These are phyloP conservation scores for Colletotrichum salicis DNA, from an alignment of 2,329 filamentous ascomycete species.

Conservation along the genomic window DNA sequence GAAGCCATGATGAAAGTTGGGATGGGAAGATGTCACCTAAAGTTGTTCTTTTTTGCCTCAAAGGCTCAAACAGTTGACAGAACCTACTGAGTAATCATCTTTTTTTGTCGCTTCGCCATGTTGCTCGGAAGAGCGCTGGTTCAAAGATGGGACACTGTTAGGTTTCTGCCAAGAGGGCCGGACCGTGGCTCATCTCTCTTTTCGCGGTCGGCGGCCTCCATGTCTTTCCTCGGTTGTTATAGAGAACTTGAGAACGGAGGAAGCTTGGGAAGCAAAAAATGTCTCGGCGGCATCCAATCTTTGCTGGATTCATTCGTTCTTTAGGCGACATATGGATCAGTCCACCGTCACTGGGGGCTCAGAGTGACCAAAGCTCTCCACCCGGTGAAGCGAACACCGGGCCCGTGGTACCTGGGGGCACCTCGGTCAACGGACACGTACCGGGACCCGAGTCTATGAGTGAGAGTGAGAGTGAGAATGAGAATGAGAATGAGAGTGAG, in stretches of 20 bases:
- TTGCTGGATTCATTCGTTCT: background rate
- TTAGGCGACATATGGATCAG: background rate
- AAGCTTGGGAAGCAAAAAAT: background rate
- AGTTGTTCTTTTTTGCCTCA: background rate
- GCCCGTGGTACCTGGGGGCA: background rate
- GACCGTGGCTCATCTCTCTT: conserved; percentile 24
- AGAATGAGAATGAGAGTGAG: background rate
- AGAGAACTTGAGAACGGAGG: background rate
- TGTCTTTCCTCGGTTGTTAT: background rate
- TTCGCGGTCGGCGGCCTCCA: conserved; percentile 25
- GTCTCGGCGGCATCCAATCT: conserved; percentile 24
- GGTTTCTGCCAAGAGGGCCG: conserved; percentile 23
- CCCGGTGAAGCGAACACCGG: conserved; percentile 1
- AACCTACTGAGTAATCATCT: background rate
- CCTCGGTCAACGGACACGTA: background rate
- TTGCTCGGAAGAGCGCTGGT: background rate
- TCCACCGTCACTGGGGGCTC: conserved; percentile 8
- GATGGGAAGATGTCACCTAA: background rate
- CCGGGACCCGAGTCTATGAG: background rate
- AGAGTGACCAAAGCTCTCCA: background rate
- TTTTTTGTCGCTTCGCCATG: background rate
- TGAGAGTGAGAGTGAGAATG: background rate
- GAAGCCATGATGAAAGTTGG: conserved; percentile 4
- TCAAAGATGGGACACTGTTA: background rate
- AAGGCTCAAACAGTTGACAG: background rate